These are phyloP conservation scores for Colletotrichum gigasporum DNA, from an alignment of 2,329 filamentous ascomycete genomes.

Conservation along the genomic window DNA sequence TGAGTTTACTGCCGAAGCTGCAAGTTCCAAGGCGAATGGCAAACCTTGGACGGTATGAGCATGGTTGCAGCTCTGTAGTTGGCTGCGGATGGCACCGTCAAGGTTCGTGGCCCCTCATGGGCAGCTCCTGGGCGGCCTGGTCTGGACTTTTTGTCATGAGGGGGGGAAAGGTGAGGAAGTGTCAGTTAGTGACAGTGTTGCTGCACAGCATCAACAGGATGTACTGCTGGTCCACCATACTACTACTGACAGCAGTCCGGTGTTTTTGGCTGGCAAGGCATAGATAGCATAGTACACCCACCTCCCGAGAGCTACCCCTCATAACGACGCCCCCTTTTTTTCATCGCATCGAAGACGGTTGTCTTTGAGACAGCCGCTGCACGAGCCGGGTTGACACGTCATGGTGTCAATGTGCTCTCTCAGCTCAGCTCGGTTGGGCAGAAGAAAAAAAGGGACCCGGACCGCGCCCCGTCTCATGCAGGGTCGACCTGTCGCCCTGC, in stretches of 20 bases:
- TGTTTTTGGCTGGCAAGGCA: too few relatives aligned
- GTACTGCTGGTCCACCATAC: too few relatives aligned
- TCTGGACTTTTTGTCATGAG: background rate
- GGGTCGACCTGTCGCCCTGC: background rate
- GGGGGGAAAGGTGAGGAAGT: too few relatives aligned
- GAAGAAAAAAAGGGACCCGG: background rate
- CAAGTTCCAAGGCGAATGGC: background rate
- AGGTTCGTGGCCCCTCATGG: background rate
- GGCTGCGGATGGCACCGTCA: background rate
- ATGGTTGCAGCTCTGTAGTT: background rate
- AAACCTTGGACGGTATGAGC: background rate
- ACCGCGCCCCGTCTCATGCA: background rate
- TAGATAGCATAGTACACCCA: background rate
- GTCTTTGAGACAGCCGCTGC: conserved; percentile 8
- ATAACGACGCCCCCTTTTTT: background rate
- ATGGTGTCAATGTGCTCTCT: conserved; percentile 3
- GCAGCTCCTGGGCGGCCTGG: background rate
- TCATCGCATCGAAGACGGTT: background rate
- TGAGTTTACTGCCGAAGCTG: background rate
- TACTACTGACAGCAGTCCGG: too few relatives aligned
- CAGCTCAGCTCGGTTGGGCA: too few relatives aligned
- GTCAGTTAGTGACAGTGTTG: too few relatives aligned
- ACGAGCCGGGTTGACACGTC: conserved; percentile 17
- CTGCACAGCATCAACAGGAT: too few relatives aligned
- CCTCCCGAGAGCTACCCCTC: conserved; percentile 9